Conservation (phyloP, 78 protist genomes). For the Planoprotostelium fungivorum region DNA sequence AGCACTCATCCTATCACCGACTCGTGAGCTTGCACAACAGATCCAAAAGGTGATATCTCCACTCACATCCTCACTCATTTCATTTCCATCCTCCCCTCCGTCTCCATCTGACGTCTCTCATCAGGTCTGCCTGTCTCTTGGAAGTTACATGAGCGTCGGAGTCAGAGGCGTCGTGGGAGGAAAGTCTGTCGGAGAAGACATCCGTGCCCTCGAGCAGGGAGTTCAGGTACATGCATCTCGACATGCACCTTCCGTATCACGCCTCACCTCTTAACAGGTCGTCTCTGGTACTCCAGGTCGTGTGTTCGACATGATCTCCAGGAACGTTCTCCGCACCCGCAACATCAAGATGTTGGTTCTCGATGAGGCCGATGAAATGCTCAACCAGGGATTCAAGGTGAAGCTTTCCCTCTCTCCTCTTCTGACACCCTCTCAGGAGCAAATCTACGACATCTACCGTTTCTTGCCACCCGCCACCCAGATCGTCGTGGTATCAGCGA, state of each 20-base stretch:
- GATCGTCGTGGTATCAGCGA: constrained; percentile 95
- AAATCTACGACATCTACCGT: constrained; percentile 97
- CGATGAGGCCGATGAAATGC: constrained; percentile 99
- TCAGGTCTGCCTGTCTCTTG: constrained; percentile 57
- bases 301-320: constrained; percentile 91
- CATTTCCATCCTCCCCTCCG: constrained; percentile 42
- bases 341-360: constrained; percentile 89
- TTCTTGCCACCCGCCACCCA: constrained; percentile 91
- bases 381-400: constrained; percentile 79
- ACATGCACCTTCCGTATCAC: background rate
- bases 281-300: constrained; percentile 98
- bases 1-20: constrained; percentile 94
- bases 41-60: constrained; percentile 77
- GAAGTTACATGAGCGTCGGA: constrained; percentile 85
- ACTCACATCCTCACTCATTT: background rate
- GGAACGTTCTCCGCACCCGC: constrained; percentile 74
- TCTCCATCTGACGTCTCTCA: constrained; percentile 55
- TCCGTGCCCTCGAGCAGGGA: constrained; percentile 70
- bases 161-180: constrained; percentile 96
- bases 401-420: constrained; percentile 65
- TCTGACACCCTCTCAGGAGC: constrained; percentile 87
- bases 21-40: constrained; percentile 97
- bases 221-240: constrained; percentile 8
- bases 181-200: constrained; percentile 83
- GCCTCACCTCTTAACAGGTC: constrained; percentile 56